Base-by-base conservation (phyloP, 2,329 filamentous ascomycete genomes). In the Fusarium pseudocircinatum region DNA sequence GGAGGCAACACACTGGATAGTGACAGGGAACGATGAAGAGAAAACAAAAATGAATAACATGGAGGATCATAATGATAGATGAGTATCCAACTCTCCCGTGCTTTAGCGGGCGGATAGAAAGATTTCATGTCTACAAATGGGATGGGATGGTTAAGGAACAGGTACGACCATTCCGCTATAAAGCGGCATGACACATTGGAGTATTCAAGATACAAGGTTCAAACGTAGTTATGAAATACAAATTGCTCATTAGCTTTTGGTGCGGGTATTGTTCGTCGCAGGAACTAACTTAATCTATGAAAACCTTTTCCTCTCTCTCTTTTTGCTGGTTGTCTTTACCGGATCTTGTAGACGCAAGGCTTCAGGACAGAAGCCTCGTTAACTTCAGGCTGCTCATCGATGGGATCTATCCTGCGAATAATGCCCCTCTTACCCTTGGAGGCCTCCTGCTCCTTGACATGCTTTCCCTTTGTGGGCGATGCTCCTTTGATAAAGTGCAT, bases 331-430 rank as follows among this genome's bases (percentile, higher is more conserved):
- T 18, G 8, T 9, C 68, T 87, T 60, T 69, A 97, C 77, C 96
- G 89, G 75, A 95, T 89, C 85, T 98, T 98, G 84, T 98, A 98
- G 70, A 98, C 91, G 84, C 96, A 98, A 24, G 96, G 96, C 86
- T 98, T 98, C 76, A 99, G 83, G 63, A 96, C 87, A 37, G 81
- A 83, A 59, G 85, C 84, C 80, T 92, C 94, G 75, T 92, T 90
- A 10, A 86, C 87, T 74, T 91, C 90, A 70, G 89, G 88, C 68
- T 90, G 87, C 64, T 89, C 84, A 20, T 88, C 88, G 64, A 89
- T 84, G 24, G 87, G 88, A 39, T 86, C 85, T 62, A 85, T 85
- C 61, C 85, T 86, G 13, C 86, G 84, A 28, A 85, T 85, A 74
- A 92, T 90, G 65, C 91, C 84, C 75, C 83, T 85, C 77, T 83